Conservation (phyloP, 2,329 filamentous ascomycete species). For the Diaporthe batatas region DNA sequence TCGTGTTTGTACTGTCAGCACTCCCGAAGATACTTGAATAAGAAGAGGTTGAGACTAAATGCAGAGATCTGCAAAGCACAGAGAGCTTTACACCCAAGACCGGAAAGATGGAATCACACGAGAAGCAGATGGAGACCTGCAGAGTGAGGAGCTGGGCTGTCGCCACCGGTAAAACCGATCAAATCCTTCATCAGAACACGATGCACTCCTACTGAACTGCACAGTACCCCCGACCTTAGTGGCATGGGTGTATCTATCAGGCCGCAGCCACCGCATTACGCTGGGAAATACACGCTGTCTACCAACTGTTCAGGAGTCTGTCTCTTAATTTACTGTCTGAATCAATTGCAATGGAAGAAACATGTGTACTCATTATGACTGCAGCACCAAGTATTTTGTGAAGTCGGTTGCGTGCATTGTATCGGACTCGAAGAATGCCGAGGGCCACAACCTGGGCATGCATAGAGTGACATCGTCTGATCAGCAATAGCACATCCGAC, state of each 20-base stretch:
- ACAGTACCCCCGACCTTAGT: background rate
- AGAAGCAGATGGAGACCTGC: background rate
- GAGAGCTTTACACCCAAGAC: background rate
- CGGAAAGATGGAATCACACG: background rate
- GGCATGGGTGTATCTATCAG: too few species aligned
- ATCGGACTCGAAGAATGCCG: conserved; percentile 10
- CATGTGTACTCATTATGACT: background rate
- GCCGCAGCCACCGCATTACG: background rate
- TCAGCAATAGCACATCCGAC: background rate
- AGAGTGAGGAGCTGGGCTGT: background rate
- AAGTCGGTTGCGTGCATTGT: background rate
- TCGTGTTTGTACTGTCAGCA: background rate
- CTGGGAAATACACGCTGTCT: background rate
- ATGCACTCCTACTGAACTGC: background rate
- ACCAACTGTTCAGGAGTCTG: too few species aligned
- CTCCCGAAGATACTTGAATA: background rate
- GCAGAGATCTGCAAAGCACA: background rate
- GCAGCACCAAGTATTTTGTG: background rate
- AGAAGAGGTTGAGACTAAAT: background rate
- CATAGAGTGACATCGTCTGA: background rate
- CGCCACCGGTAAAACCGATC: background rate
- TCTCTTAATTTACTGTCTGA: background rate
- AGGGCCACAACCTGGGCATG: background rate
- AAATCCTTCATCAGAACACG: background rate
- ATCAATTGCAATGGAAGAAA: background rate